Conservation (phyloP, 2,329 filamentous ascomycete genomes). For the Coniochaeta ligniaria region DNA sequence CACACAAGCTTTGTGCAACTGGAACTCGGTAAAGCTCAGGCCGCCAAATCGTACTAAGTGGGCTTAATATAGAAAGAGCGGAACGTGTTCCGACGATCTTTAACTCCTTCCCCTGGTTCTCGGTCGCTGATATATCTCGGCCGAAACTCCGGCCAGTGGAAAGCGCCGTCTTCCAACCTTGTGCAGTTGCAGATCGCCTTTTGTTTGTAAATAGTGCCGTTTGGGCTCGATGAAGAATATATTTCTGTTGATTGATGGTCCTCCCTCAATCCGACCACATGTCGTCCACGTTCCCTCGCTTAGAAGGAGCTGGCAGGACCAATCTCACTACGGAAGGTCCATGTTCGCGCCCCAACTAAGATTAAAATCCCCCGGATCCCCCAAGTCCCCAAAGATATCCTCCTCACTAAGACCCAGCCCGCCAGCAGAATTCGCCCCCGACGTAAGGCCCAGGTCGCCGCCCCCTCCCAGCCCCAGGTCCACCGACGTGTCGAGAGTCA, state of each 20-base stretch:
- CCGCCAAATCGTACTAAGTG: neutral
- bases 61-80: neutral
- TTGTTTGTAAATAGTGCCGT: too few relatives aligned
- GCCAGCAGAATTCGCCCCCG: neutral
- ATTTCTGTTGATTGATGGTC: too few relatives aligned
- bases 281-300: too few relatives aligned
- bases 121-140: neutral
- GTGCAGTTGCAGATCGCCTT: too few relatives aligned
- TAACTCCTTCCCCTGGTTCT: neutral
- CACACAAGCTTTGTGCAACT: neutral
- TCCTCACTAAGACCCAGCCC: neutral
- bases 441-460: neutral
- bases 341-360: neutral
- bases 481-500: neutral
- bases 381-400: neutral
- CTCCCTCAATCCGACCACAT: too few relatives aligned
- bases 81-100: neutral
- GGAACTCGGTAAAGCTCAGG: too few relatives aligned
- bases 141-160: neutral
- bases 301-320: too few relatives aligned
- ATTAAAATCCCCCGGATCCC: neutral
- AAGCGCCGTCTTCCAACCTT: too few relatives aligned
- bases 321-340: neutral
- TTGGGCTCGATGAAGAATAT: too few relatives aligned
- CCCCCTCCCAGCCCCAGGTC: slow-evolving; percentile 21